Conservation (phyloP, 345 rosid genomes). For the Eutrema japonicum region DNA sequence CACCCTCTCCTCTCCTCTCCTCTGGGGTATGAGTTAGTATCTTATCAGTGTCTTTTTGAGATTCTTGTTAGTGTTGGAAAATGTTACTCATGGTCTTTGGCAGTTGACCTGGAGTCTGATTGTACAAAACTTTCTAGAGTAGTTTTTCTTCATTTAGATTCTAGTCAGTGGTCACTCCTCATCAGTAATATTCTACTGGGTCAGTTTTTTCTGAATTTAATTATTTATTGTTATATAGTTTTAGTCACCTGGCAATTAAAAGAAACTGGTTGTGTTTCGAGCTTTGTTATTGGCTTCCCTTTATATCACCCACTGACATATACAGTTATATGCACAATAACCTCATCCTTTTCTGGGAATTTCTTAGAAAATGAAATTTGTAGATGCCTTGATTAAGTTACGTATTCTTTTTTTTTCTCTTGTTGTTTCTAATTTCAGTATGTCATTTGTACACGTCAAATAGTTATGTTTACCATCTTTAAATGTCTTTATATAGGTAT, state of each 20-base stretch:
- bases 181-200: background rate
- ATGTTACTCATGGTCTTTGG: background rate
- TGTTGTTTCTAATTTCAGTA: slow-evolving; percentile 17
- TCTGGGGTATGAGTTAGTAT: background rate
- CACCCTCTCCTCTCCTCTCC: background rate
- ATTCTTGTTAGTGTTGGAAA: slow-evolving; percentile 2
- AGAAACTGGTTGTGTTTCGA: background rate
- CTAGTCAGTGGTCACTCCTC: slow-evolving; percentile 6
- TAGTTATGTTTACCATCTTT: slow-evolving; percentile 19
- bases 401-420: background rate
- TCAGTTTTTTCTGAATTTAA: background rate
- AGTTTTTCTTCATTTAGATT: background rate
- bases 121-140: background rate
- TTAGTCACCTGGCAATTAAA: background rate
- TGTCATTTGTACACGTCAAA: background rate
- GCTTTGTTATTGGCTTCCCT: slow-evolving; percentile 5
- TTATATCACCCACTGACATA: background rate
- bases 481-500: slow-evolving; percentile 54
- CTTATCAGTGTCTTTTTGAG: slow-evolving; percentile 4
- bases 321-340: slow-evolving; percentile 10
- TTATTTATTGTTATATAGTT: background rate
- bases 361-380: slow-evolving; percentile 1
- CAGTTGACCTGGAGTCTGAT: slow-evolving; percentile 7
- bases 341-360: background rate
- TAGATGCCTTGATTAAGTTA: slow-evolving; percentile 1